Conservation (phyloP, 192 early-diverging fungal genomes). For the Spizellomyces sp. region DNA sequence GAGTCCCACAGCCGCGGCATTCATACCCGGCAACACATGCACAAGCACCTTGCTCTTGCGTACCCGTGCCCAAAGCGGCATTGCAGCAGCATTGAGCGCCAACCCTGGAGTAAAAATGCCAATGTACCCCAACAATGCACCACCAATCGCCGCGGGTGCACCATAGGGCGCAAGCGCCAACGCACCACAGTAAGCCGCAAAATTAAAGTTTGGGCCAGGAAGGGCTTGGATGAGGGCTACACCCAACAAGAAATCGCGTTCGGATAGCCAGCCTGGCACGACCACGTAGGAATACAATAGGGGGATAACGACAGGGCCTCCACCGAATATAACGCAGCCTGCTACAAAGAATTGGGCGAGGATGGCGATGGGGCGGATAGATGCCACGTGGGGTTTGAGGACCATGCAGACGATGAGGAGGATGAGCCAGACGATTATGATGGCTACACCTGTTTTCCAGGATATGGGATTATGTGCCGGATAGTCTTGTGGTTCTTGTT, state of each 20-base stretch:
- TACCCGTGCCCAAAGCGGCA: conserved; percentile 64
- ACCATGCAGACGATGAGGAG: conserved; percentile 52
- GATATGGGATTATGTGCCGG: neutral
- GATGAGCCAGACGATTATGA: conserved; percentile 48
- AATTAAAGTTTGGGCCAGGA: conserved; percentile 71
- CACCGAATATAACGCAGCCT: conserved; percentile 34
- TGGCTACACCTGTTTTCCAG: conserved; percentile 34
- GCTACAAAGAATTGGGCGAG: conserved; percentile 40
- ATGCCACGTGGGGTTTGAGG: conserved; percentile 28
- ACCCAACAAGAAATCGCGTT: conserved; percentile 63
- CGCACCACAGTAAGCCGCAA: conserved; percentile 65
- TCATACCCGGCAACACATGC: conserved; percentile 59
- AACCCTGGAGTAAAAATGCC: conserved; percentile 68
- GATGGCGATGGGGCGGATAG: conserved; percentile 28
- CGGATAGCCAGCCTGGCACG: conserved; percentile 53
- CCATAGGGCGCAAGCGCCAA: conserved; percentile 47
- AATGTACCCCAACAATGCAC: conserved; percentile 55
- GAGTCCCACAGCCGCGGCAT: conserved; percentile 65
- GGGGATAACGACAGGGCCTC: conserved; percentile 68
- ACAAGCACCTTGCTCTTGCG: conserved; percentile 45
- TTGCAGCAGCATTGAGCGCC: conserved; percentile 55
- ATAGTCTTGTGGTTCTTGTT: neutral
- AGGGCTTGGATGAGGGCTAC: conserved; percentile 62
- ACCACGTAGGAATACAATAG: conserved; percentile 53
- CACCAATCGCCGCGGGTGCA: conserved; percentile 30